phyloP scores from a whole-genome alignment of 2,329 filamentous ascomycete species.

The Hypoxylon sp. region DNA sequence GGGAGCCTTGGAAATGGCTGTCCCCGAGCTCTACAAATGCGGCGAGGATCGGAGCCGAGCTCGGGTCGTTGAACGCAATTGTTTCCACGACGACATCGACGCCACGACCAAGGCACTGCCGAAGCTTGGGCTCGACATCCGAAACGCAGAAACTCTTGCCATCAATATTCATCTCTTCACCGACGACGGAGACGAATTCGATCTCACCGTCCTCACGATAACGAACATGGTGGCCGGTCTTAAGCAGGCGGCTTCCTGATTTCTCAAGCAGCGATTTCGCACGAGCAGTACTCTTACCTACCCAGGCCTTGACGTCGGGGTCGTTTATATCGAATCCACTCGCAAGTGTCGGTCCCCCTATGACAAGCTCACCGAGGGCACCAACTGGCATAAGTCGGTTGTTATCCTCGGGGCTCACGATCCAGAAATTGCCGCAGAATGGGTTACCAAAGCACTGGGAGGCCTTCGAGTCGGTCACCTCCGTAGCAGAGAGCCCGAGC shows the following conservation, averaged over 20 bases:
- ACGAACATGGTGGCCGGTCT: slow-evolving; percentile 64
- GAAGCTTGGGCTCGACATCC: slow-evolving; percentile 61
- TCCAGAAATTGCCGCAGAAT: slow-evolving; percentile 62
- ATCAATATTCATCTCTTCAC: slow-evolving; percentile 56
- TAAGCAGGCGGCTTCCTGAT: slow-evolving; percentile 53
- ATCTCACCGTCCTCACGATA: slow-evolving; percentile 62
- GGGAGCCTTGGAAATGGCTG: slow-evolving; percentile 52
- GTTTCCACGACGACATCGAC: slow-evolving; percentile 63
- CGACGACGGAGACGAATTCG: slow-evolving; percentile 59
- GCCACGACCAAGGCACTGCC: slow-evolving; percentile 59
- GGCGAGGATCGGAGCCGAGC: slow-evolving; percentile 55
- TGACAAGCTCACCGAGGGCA: slow-evolving; percentile 68
- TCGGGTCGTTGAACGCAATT: slow-evolving; percentile 59
- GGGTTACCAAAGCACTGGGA: slow-evolving; percentile 60
- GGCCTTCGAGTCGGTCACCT: slow-evolving; percentile 54
- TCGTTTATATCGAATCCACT: slow-evolving; percentile 53
- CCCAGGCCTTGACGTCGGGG: slow-evolving; percentile 46
- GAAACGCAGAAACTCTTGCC: slow-evolving; percentile 57
- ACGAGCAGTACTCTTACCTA: slow-evolving; percentile 36
- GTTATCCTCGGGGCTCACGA: slow-evolving; percentile 64
- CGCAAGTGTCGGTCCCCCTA: slow-evolving; percentile 66
- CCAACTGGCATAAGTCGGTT: slow-evolving; percentile 65
- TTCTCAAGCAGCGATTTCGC: slow-evolving; percentile 42
- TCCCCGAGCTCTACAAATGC: slow-evolving; percentile 64
- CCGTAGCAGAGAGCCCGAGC: slow-evolving; percentile 62